Evolutionary conservation across 495 filamentous ascomycete genomes (phyloP).

Genomic region (Recurvomyces mirabilis): DNA sequence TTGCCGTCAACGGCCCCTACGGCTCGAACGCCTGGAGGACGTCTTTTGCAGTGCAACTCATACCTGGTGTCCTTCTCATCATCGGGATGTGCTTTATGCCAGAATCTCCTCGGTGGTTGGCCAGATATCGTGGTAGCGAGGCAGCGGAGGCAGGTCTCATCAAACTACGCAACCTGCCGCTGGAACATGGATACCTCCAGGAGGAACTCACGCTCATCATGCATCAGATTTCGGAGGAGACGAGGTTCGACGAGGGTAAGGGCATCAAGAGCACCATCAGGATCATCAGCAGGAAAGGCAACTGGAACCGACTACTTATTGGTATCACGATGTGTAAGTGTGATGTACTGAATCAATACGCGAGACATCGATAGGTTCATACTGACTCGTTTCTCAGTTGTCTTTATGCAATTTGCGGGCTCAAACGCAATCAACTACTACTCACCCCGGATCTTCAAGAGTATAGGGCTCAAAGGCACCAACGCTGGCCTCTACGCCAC

Average conservation of each 20-base stretch:
- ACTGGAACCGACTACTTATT: neutral
- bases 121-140: neutral
- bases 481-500: conserved; percentile 11
- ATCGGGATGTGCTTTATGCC: neutral
- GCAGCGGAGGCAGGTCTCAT: neutral
- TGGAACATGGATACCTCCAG: neutral
- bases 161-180: neutral
- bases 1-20: neutral
- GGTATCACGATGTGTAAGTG: neutral
- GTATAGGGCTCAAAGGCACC: conserved; percentile 15
- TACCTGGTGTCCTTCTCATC: neutral
- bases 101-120: neutral
- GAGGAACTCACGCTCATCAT: neutral
- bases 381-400: no score
- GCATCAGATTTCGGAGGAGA: neutral
- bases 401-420: neutral
- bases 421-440: neutral
- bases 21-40: neutral
- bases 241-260: neutral
- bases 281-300: neutral
- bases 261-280: neutral
- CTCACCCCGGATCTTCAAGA: conserved; percentile 21
- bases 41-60: neutral
- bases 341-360: no score
- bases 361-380: no score